Evolutionary conservation across 257 asterid genomes (phyloP), one percentile per base, ranked within the genome.

Genomic region (Forsythia suspensa): DNA sequence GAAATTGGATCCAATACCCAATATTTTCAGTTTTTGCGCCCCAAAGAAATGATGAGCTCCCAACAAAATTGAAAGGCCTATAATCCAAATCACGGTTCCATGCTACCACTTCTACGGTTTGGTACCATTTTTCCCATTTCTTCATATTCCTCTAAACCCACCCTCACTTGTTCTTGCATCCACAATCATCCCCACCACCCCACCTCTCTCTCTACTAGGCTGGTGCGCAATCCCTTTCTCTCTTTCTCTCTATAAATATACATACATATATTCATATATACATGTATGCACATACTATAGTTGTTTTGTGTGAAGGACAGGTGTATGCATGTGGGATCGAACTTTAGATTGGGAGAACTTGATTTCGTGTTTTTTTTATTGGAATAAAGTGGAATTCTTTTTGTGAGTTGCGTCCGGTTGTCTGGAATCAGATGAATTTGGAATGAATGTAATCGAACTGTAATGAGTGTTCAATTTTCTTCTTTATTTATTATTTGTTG

Each of bases 41-140:
- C 34, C 34, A 29, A 29, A 29, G 34, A 29, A 29, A 29, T 29
- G 1, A 29, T 29, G 16, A 24, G 9, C 37, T 9, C 59, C 5
- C 70, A 63, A 24, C 11, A 20, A 63, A 63, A 63, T 21, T 10
- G 37, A 10, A 63, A 20, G 37, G 36, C 37, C 0, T 63, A 18
- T 24, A 20, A 21, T 61, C 69, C 69, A 61, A 63, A 20, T 24
- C 10, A 6, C 6, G 1, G 39, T 63, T 63, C 39, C 38, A 63
- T 63, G 52, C 76, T 85, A 55, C 84, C 78, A 70, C 34, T 52
- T 6, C 79, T 46, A 76, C 74, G 70, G 77, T 57, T 67, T 73
- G 77, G 69, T 70, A 70, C 69, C 38, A 1, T 29, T 24, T 24
- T 79, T 67, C 77, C 79, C 66, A 57, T 48, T 46, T 57, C 76